Conservation (phyloP, 345 rosid species). For the Anacardium occidentale region DNA sequence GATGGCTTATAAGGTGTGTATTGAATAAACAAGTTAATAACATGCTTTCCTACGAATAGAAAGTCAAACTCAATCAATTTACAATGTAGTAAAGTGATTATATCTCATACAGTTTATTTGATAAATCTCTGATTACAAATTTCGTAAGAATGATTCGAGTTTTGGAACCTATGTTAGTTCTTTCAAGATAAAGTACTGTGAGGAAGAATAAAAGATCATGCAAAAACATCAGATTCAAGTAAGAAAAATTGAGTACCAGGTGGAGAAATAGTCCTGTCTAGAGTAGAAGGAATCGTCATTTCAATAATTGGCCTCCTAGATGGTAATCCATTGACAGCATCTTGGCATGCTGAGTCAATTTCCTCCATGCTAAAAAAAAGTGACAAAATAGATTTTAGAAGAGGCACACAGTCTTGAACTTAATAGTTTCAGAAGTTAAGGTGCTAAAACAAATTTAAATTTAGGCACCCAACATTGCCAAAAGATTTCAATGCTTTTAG, state of each 20-base stretch:
- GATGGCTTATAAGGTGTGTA: conserved; percentile 65
- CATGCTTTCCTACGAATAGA: conserved; percentile 48
- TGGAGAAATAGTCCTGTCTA: conserved; percentile 65
- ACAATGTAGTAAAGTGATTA: not conserved
- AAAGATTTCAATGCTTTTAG: not conserved
- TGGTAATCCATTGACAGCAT: conserved; percentile 47
- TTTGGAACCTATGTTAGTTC: not conserved
- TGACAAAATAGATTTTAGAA: not conserved
- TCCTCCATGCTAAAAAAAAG: conserved; percentile 47
- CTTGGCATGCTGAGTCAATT: conserved; percentile 45
- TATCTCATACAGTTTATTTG: not conserved
- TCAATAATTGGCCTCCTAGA: conserved; percentile 56
- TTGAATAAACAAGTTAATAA: conserved; percentile 56
- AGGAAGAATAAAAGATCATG: not conserved
- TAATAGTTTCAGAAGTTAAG: not conserved
- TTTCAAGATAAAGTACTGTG: not conserved
- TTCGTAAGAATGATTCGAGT: not conserved
- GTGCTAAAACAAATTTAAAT: not conserved
- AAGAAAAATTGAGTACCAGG: conserved; percentile 34
- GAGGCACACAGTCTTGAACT: not conserved
- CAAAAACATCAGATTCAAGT: not conserved
- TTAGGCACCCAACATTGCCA: not conserved
- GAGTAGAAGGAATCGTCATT: conserved; percentile 62
- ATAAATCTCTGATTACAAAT: not conserved
- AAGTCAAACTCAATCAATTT: not conserved